Conservation (phyloP, 1,284 basidiomycete species). For the Ceratobasidium sp. region DNA sequence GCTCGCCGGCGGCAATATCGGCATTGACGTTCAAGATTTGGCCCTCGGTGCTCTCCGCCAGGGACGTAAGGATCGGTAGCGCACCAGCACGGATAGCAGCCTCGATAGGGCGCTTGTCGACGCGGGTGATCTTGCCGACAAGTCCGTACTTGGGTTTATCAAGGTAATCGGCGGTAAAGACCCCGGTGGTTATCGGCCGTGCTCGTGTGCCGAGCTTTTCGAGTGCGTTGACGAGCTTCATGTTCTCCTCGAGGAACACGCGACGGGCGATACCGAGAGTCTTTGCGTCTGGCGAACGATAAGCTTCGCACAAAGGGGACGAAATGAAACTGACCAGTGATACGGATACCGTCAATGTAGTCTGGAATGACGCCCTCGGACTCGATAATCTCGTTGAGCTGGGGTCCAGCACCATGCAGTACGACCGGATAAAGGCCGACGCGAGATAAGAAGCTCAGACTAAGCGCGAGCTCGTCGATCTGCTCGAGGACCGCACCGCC, state of each 20-base stretch:
- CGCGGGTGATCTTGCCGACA: conserved; percentile 91
- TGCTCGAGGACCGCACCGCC: conserved; percentile 94
- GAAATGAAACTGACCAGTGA: conserved; percentile 76
- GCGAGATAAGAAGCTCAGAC: conserved; percentile 92
- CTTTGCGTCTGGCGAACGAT: conserved; percentile 72
- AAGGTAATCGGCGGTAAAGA: conserved; percentile 95
- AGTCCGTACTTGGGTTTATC: conserved; percentile 95
- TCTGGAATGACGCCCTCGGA: conserved; percentile 91
- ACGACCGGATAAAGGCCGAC: conserved; percentile 95
- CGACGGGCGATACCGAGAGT: conserved; percentile 92
- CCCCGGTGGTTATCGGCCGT: conserved; percentile 94
- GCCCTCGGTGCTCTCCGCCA: conserved; percentile 91
- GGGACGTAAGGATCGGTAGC: conserved; percentile 90
- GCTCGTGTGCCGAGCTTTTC: conserved; percentile 94
- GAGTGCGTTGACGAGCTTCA: conserved; percentile 90
- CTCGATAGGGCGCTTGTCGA: conserved; percentile 95
- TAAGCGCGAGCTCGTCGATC: conserved; percentile 91
- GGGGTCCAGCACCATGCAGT: conserved; percentile 94
- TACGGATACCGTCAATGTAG: conserved; percentile 95
- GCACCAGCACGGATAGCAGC: conserved; percentile 94
- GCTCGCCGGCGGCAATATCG: conserved; percentile 95
- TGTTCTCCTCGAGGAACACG: conserved; percentile 96
- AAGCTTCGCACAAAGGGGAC: conserved; percentile 6
- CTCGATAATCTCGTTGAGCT: conserved; percentile 93
- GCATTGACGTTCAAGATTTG: conserved; percentile 98